Evolutionary conservation across 2,329 filamentous ascomycete species (phyloP).

Genomic region (Aspergillus viridinutans): DNA sequence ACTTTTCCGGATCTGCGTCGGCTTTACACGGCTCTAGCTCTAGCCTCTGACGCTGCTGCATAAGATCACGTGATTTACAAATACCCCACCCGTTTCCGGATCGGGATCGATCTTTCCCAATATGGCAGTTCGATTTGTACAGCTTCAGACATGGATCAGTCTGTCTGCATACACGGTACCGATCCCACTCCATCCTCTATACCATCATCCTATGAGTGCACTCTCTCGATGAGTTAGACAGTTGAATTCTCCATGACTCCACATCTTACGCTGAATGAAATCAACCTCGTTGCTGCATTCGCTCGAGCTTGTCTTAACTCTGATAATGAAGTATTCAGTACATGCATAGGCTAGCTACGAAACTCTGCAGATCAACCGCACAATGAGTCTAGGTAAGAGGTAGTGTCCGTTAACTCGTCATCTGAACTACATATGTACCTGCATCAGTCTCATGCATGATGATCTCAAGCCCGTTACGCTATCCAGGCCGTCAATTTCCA

Average conservation of each 20-base stretch:
- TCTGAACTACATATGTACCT: no score
- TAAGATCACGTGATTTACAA: background rate
- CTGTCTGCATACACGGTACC: background rate
- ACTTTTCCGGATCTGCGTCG: background rate
- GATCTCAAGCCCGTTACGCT: no score
- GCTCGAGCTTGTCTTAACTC: background rate
- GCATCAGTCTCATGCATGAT: no score
- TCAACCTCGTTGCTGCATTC: background rate
- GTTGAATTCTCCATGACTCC: no score
- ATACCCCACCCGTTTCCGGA: background rate
- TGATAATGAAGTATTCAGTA: no score
- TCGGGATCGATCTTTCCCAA: background rate
- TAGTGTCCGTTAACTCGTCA: background rate
- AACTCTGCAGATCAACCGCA: background rate
- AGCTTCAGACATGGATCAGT: background rate
- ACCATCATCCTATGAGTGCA: background rate
- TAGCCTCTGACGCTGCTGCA: no score
- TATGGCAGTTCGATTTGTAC: background rate
- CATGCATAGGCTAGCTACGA: no score
- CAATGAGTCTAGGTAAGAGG: no score
- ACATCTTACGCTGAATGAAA: no score
- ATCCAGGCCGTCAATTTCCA: no score
- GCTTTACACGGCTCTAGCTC: background rate
- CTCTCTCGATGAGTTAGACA: no score
- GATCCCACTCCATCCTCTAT: no score